Evolutionary conservation across 305 asterid species (phyloP), one percentile per base, ranked within the genome.

Genomic region (Euphrasia arctica): DNA sequence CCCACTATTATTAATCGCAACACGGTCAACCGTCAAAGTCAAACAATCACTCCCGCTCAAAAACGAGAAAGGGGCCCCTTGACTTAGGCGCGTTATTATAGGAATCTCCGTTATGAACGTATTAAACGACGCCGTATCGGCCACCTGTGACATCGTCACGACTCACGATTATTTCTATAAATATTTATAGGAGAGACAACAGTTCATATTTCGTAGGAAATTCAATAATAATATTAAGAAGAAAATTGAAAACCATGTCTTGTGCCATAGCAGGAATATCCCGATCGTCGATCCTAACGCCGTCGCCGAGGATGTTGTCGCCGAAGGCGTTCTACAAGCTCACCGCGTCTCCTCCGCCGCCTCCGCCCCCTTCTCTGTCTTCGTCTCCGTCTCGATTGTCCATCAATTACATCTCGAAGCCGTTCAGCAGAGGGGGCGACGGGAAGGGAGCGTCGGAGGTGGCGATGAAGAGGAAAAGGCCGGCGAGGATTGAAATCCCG

Each of bases 391-490:
- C 78, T 28, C 75, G 81, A 11, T 68, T 83, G 48, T 64, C 76
- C 47, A 36, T 77, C 57, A 83, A 77, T 4, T 65, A 55, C 13
- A 31, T 71, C 1, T 28, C 62, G 12, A 70, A 59, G 43, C 67
- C 74, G 52, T 60, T 70, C 28, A 70, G 65, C 6, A 51, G 74
- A 47, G 1, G 70, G 65, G 25, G 65, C 63, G 12, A 14, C 47
- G 11, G 5, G 73, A 57, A 70, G 64, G 58, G 67, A 45, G 47
- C 8, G 14, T 4, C 77, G 66, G 58, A 75, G 67, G 13, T 79
- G 52, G 52, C 15, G 59, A 63, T 77, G 83, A 90, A 90, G 90
- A 83, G 97, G 80, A 90, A 87, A 62, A 77, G 97, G 43, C 94
- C 94, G 63, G 74, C 77, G 71, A 83, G 67, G 76, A 79, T 90